Evolutionary conservation across 495 filamentous ascomycete species (phyloP).

Genomic region (Trichocladium uniseriatum): DNA sequence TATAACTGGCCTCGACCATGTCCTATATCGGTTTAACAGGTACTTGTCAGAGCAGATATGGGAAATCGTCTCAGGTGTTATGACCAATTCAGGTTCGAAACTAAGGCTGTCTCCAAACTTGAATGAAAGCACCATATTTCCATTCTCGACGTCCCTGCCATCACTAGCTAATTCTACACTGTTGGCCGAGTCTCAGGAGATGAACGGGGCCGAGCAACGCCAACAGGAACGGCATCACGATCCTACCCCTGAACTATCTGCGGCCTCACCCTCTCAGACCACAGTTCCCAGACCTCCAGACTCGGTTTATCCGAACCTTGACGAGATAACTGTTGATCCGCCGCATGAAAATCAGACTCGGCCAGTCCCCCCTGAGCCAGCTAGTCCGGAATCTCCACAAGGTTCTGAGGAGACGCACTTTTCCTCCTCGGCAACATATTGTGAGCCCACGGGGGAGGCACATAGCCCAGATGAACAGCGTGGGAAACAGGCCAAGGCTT

Average conservation of each 20-base stretch:
- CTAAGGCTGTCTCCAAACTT: background rate
- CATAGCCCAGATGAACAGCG: background rate
- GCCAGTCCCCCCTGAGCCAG: background rate
- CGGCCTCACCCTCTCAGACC: too few relatives aligned
- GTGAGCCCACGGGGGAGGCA: background rate
- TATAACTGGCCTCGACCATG: background rate
- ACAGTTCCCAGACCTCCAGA: background rate
- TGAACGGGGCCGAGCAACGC: background rate
- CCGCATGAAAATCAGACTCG: background rate
- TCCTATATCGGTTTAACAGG: constrained; percentile 4
- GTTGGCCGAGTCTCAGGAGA: background rate
- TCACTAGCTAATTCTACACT: background rate
- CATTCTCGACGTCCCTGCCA: constrained; percentile 3
- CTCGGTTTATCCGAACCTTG: background rate
- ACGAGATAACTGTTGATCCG: background rate
- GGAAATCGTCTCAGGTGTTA: background rate
- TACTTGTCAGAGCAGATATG: constrained; percentile 5
- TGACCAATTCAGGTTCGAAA: background rate
- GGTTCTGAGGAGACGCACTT: background rate
- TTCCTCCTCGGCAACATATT: background rate
- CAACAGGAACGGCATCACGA: background rate
- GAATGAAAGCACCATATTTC: constrained; percentile 15
- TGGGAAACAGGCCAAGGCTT: background rate
- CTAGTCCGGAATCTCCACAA: background rate
- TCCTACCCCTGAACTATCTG: background rate